Base-by-base conservation (phyloP, 768 basidiomycete species). In the Xanthoconium stramineum region DNA sequence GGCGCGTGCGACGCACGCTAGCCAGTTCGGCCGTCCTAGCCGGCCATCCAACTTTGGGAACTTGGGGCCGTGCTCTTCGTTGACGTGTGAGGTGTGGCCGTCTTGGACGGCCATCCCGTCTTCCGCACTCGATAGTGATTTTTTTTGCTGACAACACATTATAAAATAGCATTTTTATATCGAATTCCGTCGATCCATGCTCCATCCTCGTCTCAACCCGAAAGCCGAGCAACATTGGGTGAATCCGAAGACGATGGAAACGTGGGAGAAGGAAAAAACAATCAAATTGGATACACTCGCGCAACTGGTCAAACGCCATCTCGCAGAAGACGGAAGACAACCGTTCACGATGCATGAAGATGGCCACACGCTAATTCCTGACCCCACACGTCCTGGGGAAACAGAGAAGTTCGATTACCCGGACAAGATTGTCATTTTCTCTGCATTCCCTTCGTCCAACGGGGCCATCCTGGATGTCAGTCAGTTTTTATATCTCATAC, bases 131-230 rank as follows among this genome's bases (percentile, higher is more conserved):
- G n/a, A n/a, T n/a, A n/a, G n/a, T n/a, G n/a, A n/a, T n/a, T n/a
- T n/a, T n/a, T n/a, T n/a, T n/a, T n/a, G n/a, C n/a, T n/a, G n/a
- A n/a, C n/a, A n/a, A n/a, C n/a, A n/a, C n/a, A 20, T 45, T 35
- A 3, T 14, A 6, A 19, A 14, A 24, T 43, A 63, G 60, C 17
- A 63, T 36, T 61, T 63, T 15, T 63, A 63, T 9, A 58, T 61
- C 2, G 56, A 63, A 12, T 58, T 63, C 36, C 33, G 52, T 5
- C 24, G 49, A 0, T 53, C 57, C 0, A 52, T 63, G 24, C 52
- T 63, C 0, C 53, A 61, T 30, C 60, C 60, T 0, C 5, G 0
- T 0, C 12, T 45, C 0, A 53, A 37, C 14, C 46, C 53, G 0
- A 55, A 50, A 3, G 0, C 0, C 0, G 11, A 0, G 3, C 33